Conservation (phyloP, 2,329 filamentous ascomycete species). For the Tolypocladium ovalisporum region DNA sequence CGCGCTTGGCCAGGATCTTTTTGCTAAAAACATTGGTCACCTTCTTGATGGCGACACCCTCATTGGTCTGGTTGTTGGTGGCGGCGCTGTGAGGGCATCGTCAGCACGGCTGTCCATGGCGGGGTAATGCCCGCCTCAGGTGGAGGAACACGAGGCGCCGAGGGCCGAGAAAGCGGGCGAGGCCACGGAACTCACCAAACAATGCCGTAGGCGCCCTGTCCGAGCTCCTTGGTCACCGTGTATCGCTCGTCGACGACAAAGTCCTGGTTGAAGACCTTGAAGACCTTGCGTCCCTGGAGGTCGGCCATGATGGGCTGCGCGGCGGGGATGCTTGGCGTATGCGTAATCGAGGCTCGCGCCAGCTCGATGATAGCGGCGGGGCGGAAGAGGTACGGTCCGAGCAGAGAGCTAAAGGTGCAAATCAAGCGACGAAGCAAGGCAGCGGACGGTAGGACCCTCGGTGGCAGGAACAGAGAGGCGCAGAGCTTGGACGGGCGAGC, state of each 20-base stretch:
- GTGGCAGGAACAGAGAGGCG: background rate
- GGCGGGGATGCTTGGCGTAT: background rate
- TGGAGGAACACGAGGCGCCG: constrained; percentile 7
- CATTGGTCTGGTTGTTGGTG: constrained; percentile 78
- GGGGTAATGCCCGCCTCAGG: constrained; percentile 12
- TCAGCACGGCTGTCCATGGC: constrained; percentile 6
- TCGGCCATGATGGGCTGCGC: constrained; percentile 23
- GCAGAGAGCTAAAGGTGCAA: background rate
- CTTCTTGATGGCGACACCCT: constrained; percentile 98
- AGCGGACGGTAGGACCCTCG: background rate
- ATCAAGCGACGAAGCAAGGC: background rate
- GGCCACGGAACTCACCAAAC: constrained; percentile 61
- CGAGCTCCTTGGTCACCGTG: constrained; percentile 96
- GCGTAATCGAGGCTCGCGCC: background rate
- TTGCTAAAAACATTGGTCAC: constrained; percentile 99
- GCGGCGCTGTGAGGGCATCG: constrained; percentile 58
- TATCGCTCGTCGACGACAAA: constrained; percentile 98
- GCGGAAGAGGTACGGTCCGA: background rate
- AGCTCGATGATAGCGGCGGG: background rate
- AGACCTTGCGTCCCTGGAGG: constrained; percentile 64
- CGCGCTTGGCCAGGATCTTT: constrained; percentile 98
- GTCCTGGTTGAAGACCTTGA: constrained; percentile 99
- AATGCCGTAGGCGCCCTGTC: constrained; percentile 96
- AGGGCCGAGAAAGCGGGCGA: background rate
- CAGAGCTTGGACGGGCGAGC: background rate